A percentile compares a stretch with the other conserved stretches of the same genome.
Evolutionary conservation across 768 basidiomycete species (phyloP).

Genomic region (Leccinum disarticulatum): DNA sequence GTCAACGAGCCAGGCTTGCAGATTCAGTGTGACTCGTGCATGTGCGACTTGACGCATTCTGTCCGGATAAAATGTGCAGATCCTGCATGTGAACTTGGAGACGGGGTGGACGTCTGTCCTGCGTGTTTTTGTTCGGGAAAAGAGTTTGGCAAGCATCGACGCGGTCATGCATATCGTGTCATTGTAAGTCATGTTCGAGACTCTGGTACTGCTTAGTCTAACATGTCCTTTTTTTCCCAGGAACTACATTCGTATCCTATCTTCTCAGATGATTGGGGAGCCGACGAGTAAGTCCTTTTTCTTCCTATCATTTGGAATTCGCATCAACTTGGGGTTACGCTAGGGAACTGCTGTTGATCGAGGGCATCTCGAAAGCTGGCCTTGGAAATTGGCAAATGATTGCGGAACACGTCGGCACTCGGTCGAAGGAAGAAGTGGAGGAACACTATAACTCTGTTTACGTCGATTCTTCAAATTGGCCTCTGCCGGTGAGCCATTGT

Average conservation of each 20-base stretch:
- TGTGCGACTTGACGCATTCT: conserved; percentile 91
- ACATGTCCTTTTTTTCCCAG: conserved; percentile 39
- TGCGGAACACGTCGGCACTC: conserved; percentile 90
- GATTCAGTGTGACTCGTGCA: conserved; percentile 82
- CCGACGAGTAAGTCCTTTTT: conserved; percentile 75
- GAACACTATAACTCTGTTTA: conserved; percentile 84
- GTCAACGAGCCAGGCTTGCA: conserved; percentile 82
- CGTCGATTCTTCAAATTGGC: conserved; percentile 76
- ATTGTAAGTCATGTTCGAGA: conserved; percentile 53
- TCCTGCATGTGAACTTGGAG: conserved; percentile 64
- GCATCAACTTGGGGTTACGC: not conserved
- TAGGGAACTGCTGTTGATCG: conserved; percentile 87
- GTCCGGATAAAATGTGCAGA: conserved; percentile 96
- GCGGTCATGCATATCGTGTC: conserved; percentile 86
- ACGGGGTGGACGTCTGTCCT: conserved; percentile 92
- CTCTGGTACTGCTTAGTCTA: conserved; percentile 1
- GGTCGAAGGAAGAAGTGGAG: conserved; percentile 92
- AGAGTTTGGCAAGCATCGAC: conserved; percentile 83
- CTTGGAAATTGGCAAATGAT: conserved; percentile 97
- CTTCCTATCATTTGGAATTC: not conserved
- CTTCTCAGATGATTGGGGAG: conserved; percentile 94
- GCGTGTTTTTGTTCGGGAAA: conserved; percentile 90
- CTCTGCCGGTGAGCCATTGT: conserved; percentile 63
- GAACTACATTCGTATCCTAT: conserved; percentile 97
- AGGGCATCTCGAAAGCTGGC: conserved; percentile 84